Percentiles rank a stretch among this genome's conserved stretches.
Conservation (phyloP, 2,329 filamentous ascomycete genomes). For the Akanthomyces dipterigenus region DNA sequence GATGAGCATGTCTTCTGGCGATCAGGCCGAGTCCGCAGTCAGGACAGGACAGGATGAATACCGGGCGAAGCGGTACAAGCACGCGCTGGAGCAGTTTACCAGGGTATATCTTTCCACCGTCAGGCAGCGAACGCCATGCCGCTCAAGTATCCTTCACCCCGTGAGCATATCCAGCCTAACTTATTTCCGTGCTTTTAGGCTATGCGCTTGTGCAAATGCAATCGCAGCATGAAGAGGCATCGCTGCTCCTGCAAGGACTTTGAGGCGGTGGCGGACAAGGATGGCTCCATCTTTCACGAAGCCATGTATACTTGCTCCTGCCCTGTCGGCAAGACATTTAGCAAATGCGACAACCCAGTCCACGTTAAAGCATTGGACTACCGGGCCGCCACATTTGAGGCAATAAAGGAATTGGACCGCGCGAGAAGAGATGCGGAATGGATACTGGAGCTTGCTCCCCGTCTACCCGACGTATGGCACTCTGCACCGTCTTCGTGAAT, state of each 20-base stretch:
- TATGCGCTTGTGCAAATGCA: slow-evolving; percentile 30
- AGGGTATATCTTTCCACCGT: slow-evolving; percentile 19
- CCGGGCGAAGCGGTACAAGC: slow-evolving; percentile 26
- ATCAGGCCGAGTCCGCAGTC: slow-evolving; percentile 22
- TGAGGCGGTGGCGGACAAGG: slow-evolving; percentile 25
- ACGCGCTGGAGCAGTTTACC: slow-evolving; percentile 32
- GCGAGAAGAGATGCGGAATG: slow-evolving; percentile 35
- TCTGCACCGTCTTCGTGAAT: background rate
- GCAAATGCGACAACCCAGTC: slow-evolving; percentile 30
- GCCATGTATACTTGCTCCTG: slow-evolving; percentile 35
- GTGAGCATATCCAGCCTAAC: background rate
- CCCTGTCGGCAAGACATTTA: slow-evolving; percentile 28
- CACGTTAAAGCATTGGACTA: slow-evolving; percentile 37
- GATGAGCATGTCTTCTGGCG: slow-evolving; percentile 1
- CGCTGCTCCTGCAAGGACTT: slow-evolving; percentile 35
- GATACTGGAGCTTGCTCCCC: slow-evolving; percentile 36
- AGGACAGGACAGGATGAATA: slow-evolving; percentile 28
- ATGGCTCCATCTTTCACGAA: slow-evolving; percentile 34
- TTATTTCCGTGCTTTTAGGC: slow-evolving; percentile 18
- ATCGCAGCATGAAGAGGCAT: slow-evolving; percentile 26
- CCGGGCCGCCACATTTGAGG: slow-evolving; percentile 34
- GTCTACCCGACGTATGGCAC: slow-evolving; percentile 30
- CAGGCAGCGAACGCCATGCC: background rate
- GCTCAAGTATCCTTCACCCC: background rate
- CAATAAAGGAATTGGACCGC: slow-evolving; percentile 29